Percentiles rank a stretch among this genome's conserved stretches.
phyloP scores from a whole-genome alignment of 768 basidiomycete genomes.

The Aureoboletus auriporus region DNA sequence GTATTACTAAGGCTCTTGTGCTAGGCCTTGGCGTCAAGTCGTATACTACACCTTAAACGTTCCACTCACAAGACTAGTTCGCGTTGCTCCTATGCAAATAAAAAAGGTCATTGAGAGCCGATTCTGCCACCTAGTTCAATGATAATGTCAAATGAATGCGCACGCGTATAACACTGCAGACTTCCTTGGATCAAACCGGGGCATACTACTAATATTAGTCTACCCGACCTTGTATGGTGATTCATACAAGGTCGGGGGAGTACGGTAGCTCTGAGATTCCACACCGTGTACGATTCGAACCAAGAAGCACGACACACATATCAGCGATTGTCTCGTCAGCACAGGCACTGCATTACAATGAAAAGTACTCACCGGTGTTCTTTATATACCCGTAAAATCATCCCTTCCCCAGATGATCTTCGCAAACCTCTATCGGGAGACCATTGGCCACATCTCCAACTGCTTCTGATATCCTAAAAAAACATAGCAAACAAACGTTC shows the following conservation, averaged over 20 bases:
- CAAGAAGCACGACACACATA: constrained; percentile 5
- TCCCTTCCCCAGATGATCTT: constrained; percentile 1
- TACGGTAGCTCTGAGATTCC: too few species aligned
- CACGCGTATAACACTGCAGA: not conserved
- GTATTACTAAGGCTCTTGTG: too few species aligned
- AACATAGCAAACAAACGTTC: not conserved
- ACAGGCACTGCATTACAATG: not conserved
- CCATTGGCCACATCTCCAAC: not conserved
- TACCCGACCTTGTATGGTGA: too few species aligned
- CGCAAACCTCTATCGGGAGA: not conserved
- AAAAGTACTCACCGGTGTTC: constrained; percentile 5
- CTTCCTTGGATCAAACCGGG: constrained; percentile 4
- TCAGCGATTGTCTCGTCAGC: not conserved
- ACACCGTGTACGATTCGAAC: not conserved
- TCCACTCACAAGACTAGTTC: too few species aligned
- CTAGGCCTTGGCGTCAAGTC: too few species aligned
- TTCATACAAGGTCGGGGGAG: too few species aligned
- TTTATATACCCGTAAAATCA: not conserved
- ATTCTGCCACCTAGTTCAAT: too few species aligned
- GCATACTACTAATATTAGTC: too few species aligned
- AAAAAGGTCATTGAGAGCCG: too few species aligned
- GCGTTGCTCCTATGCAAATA: too few species aligned
- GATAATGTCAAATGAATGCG: too few species aligned
- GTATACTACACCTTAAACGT: too few species aligned
- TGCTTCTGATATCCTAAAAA: not conserved